Base-by-base conservation (phyloP, 495 filamentous ascomycete genomes). In the Polyplosphaeria fusca region DNA sequence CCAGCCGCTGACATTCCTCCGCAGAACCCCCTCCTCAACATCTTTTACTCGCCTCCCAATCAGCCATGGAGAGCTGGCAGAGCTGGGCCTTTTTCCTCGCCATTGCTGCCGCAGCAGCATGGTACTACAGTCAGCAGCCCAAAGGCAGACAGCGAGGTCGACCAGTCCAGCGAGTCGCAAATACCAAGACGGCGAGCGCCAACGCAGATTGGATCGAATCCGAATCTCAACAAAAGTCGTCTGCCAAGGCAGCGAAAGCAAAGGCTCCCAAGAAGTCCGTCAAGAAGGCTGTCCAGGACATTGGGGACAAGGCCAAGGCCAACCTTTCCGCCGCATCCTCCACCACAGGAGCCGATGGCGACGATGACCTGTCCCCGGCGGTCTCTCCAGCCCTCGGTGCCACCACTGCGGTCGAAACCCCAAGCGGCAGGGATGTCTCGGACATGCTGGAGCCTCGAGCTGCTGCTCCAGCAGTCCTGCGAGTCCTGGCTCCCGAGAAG, bases 391-490 rank as follows among this genome's bases (percentile, higher is more conserved):
- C 63, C n/a, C 55, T 55, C 25, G 46, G 30, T 16, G 45, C 59
- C 11, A 40, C 52, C 20, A 38, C n/a, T 26, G 9, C 19, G 5
- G 20, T n/a, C 35, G 42, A 47, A 26, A 41, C 43, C 30, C 69
- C 77, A 14, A 70, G 70, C 37, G 75, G 71, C 35, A 79, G 77
- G 16, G 88, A 84, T 63, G 81, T 94, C 41, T 85, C 85, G 43
- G 90, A 95, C 68, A 95, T 95, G 90, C 82, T 95, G 19, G 90
- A 93, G 71, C 75, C 86, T 16, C 74, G 78, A 38, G 67, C 82
- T 18, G 67, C 82, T 32, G 87, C 78, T 19, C 86, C 88, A n/a
- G 83, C 85, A 4, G 83, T 90, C 35, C 79, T 95, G 30, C 84
- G 87, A 19, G 72, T 95, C 40, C 91, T 85, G 39, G 82, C 83